phyloP scores from a whole-genome alignment of 768 basidiomycete genomes.

The Boletus edulis region DNA sequence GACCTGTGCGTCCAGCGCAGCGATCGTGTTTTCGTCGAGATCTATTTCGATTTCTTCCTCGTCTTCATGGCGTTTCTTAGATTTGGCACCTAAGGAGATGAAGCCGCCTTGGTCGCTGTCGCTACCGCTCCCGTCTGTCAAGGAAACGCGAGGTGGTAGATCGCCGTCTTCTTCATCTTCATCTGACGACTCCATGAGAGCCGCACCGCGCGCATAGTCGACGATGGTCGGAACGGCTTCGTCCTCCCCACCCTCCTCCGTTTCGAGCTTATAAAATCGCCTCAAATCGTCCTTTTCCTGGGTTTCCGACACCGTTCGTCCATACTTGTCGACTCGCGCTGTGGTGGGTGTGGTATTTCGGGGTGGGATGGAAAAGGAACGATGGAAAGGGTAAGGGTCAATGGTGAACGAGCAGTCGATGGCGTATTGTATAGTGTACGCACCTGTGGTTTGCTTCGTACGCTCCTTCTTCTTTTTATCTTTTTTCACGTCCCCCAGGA shows the following conservation, averaged over 20 bases:
- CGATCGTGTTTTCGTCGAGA: slow-evolving; percentile 73
- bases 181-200: slow-evolving; percentile 83
- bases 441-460: slow-evolving; percentile 25
- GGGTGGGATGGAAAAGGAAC: too few species aligned
- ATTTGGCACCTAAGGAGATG: slow-evolving; percentile 49
- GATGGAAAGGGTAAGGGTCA: not conserved
- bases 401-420: not conserved
- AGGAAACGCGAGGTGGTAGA: not conserved
- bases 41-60: slow-evolving; percentile 57
- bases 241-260: slow-evolving; percentile 29
- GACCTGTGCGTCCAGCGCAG: slow-evolving; percentile 73
- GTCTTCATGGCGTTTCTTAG: slow-evolving; percentile 33
- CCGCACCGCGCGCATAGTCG: slow-evolving; percentile 91
- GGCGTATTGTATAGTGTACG: not conserved
- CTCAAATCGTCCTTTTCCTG: slow-evolving; percentile 75
- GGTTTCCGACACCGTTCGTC: slow-evolving; percentile 62
- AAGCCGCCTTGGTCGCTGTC: slow-evolving; percentile 49
- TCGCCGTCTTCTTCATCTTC: slow-evolving; percentile 51
- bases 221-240: slow-evolving; percentile 33
- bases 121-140: slow-evolving; percentile 41
- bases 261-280: slow-evolving; percentile 75
- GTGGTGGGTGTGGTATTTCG: not conserved
- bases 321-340: slow-evolving; percentile 88
- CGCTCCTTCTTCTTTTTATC: slow-evolving; percentile 36
- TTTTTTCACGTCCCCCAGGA: slow-evolving; percentile 54